Conservation (phyloP, 2,329 filamentous ascomycete species). For the Cladosporium austrohemisphaericum region DNA sequence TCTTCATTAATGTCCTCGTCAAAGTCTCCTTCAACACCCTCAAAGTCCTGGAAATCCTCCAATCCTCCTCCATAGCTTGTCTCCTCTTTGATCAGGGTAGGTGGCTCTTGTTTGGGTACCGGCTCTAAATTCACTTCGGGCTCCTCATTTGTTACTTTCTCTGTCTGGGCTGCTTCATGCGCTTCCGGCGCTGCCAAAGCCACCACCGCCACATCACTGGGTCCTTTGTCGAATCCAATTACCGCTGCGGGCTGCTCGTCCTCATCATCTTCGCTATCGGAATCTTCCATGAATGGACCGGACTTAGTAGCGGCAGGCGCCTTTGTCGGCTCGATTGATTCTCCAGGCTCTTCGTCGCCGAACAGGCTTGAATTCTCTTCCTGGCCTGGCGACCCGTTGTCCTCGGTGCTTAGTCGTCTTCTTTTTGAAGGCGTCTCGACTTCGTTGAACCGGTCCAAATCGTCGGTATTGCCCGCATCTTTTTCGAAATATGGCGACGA, state of each 20-base stretch:
- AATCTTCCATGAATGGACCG: conserved; percentile 69
- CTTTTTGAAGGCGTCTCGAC: conserved; percentile 20
- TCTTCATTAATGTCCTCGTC: conserved; percentile 58
- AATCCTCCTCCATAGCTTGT: conserved; percentile 45
- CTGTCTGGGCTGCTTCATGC: background rate
- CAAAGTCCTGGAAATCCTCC: conserved; percentile 51
- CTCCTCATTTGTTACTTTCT: background rate
- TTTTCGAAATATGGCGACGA: conserved; percentile 19
- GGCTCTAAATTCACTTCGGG: background rate
- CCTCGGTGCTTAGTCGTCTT: conserved; percentile 13
- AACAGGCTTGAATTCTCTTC: conserved; percentile 19
- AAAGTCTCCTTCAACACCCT: conserved; percentile 50
- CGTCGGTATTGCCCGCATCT: conserved; percentile 20
- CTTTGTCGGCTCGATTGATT: background rate
- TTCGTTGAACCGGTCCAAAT: conserved; percentile 43
- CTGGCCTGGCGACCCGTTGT: conserved; percentile 22
- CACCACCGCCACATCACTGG: conserved; percentile 11
- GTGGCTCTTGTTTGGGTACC: conserved; percentile 12
- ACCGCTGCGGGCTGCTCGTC: conserved; percentile 26
- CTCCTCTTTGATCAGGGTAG: conserved; percentile 44
- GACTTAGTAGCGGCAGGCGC: conserved; percentile 26
- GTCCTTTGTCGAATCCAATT: conserved; percentile 19
- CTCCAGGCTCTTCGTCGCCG: background rate
- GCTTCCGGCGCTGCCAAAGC: background rate
- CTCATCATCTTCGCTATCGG: conserved; percentile 54